phyloP scores from a whole-genome alignment of 225 moss, liverwort and hornwort genomes.

The Polytrichum formosum region DNA sequence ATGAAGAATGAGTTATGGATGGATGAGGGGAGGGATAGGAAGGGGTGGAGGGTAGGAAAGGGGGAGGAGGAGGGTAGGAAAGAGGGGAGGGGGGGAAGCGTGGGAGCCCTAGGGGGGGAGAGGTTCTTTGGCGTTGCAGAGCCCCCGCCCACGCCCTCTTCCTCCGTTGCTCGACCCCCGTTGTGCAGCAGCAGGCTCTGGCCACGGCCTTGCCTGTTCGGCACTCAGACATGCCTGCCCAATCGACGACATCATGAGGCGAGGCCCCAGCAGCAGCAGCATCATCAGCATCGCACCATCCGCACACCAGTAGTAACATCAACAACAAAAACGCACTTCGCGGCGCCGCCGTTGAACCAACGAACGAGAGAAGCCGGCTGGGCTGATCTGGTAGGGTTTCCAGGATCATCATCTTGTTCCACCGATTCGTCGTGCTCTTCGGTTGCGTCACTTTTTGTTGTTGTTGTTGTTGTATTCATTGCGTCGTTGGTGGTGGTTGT shows the following conservation, averaged over 20 bases:
- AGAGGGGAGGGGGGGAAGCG: too few relatives aligned
- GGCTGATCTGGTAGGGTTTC: too few relatives aligned
- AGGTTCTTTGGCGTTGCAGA: neutral
- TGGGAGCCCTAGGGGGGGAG: too few relatives aligned
- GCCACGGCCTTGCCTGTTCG: conserved; percentile 53
- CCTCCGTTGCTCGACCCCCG: conserved; percentile 14
- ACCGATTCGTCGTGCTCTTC: neutral
- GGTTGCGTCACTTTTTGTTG: neutral
- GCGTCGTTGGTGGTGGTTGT: neutral
- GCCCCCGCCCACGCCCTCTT: neutral
- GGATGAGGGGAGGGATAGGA: too few relatives aligned
- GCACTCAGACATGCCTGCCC: conserved; percentile 39
- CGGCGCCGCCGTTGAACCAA: too few relatives aligned
- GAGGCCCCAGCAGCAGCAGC: conserved; percentile 14
- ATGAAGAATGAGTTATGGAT: too few relatives aligned
- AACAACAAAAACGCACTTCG: neutral
- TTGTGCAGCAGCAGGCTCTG: conserved; percentile 39
- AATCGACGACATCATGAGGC: conserved; percentile 26
- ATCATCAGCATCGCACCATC: conserved; percentile 1
- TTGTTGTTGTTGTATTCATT: neutral
- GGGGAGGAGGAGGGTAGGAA: too few relatives aligned
- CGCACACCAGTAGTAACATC: neutral
- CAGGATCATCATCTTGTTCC: neutral
- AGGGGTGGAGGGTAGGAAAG: too few relatives aligned
- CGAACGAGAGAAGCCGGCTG: too few relatives aligned